phyloP scores from a whole-genome alignment of 805 yeast genomes.

The Kluyveromyces wickerhamii region DNA sequence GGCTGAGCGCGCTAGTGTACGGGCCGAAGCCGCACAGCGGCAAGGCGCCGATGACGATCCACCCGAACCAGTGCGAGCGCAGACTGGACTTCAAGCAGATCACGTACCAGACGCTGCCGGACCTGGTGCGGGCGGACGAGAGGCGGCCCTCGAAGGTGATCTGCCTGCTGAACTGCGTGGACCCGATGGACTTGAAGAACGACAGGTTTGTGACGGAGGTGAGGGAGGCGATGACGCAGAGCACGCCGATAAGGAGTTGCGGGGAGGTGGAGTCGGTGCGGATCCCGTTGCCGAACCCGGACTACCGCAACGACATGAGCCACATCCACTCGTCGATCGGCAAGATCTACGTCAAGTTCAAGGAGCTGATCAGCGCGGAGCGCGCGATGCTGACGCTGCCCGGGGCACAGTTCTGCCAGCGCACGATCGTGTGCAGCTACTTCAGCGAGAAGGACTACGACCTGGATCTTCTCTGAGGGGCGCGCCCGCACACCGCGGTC shows the following conservation, averaged over 20 bases:
- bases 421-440: slow-evolving; percentile 60
- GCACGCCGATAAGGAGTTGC: slow-evolving; percentile 35
- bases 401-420: slow-evolving; percentile 59
- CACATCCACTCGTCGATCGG: slow-evolving; percentile 55
- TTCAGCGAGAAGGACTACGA: slow-evolving; percentile 54
- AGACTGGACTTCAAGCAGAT: slow-evolving; percentile 17
- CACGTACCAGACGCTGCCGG: slow-evolving; percentile 32
- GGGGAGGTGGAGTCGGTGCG: slow-evolving; percentile 41
- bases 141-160: slow-evolving; percentile 39
- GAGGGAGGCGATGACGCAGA: slow-evolving; percentile 38
- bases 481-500: no score
- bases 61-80: slow-evolving; percentile 18
- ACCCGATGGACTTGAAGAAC: slow-evolving; percentile 54
- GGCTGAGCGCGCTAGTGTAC: slow-evolving; percentile 23
- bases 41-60: slow-evolving; percentile 9
- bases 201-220: slow-evolving; percentile 42
- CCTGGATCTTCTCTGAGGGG: slow-evolving; percentile 17
- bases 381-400: slow-evolving; percentile 50
- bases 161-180: slow-evolving; percentile 57
- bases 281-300: slow-evolving; percentile 50
- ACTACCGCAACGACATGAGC: slow-evolving; percentile 38
- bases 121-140: slow-evolving; percentile 25
- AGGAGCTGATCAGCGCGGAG: slow-evolving; percentile 40
- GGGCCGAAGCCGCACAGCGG: slow-evolving; percentile 9
- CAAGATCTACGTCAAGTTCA: slow-evolving; percentile 61